These are phyloP conservation scores for Pseudopyrenochaeta lycopersici DNA, from an alignment of 2,329 filamentous ascomycete genomes.

Conservation along the genomic window DNA sequence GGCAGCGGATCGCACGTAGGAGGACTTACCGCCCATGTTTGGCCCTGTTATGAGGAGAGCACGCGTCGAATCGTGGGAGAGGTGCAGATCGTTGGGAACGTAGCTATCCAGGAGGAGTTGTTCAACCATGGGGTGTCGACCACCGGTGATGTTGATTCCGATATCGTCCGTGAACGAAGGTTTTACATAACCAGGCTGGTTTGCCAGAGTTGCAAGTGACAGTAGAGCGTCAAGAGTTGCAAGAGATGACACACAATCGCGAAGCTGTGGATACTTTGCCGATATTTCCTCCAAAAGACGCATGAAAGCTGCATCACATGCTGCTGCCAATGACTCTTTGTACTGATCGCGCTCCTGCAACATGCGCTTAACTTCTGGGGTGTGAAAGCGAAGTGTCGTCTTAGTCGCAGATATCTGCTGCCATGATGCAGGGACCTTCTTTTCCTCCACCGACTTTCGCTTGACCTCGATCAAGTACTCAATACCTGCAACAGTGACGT, in stretches of 20 bases:
- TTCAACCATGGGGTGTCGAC: slow-evolving; percentile 95
- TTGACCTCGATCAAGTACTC: slow-evolving; percentile 94
- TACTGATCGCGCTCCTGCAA: slow-evolving; percentile 91
- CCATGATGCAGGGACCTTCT: slow-evolving; percentile 93
- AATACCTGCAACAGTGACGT: slow-evolving; percentile 86
- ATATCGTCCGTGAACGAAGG: slow-evolving; percentile 73
- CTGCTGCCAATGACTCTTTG: slow-evolving; percentile 89
- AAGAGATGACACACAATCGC: slow-evolving; percentile 86
- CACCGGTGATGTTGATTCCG: slow-evolving; percentile 74
- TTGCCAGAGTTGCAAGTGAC: slow-evolving; percentile 83
- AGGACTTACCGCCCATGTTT: slow-evolving; percentile 99
- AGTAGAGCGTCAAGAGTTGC: slow-evolving; percentile 89
- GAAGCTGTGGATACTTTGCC: slow-evolving; percentile 85
- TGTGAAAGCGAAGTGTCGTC: slow-evolving; percentile 90
- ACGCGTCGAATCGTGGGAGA: slow-evolving; percentile 66
- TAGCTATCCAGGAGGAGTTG: slow-evolving; percentile 85
- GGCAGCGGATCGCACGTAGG: slow-evolving; percentile 91
- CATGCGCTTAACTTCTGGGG: slow-evolving; percentile 84
- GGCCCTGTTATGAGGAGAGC: slow-evolving; percentile 93
- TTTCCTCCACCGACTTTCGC: slow-evolving; percentile 73
- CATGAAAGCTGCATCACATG: slow-evolving; percentile 85
- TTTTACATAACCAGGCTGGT: slow-evolving; percentile 86
- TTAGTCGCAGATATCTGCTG: slow-evolving; percentile 95
- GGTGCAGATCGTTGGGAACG: slow-evolving; percentile 85
- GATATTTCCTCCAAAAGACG: slow-evolving; percentile 77